phyloP scores from a whole-genome alignment of 2,329 filamentous ascomycete genomes.

The Hypoxylon sp. region DNA sequence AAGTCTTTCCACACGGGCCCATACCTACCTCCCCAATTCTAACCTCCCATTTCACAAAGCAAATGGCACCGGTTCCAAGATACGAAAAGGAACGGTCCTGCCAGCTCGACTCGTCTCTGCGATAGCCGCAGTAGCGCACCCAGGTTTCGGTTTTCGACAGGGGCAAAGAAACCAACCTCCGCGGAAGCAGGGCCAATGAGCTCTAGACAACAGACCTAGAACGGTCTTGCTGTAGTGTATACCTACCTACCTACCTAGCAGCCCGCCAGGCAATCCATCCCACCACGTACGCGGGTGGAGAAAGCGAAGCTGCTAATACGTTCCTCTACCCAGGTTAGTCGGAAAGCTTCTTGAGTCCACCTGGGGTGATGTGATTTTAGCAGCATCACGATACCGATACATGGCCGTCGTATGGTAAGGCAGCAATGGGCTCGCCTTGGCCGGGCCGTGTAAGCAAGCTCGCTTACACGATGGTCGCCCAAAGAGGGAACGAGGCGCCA shows the following conservation, averaged over 20 bases:
- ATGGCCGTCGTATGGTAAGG: conserved; percentile 21
- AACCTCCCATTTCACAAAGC: not conserved
- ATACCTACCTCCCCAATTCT: not conserved
- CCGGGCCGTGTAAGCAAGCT: conserved; percentile 9
- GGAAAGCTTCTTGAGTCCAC: not conserved
- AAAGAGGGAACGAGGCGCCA: conserved; percentile 8
- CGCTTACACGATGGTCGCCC: not conserved
- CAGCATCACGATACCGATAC: conserved; percentile 22
- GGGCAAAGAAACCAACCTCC: not conserved
- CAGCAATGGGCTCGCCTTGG: conserved; percentile 6
- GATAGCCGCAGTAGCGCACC: conserved; percentile 2
- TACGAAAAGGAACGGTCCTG: not conserved
- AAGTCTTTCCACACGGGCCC: not conserved
- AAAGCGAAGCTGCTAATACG: not conserved
- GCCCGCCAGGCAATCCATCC: conserved; percentile 3
- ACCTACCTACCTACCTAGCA: not conserved
- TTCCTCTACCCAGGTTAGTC: not conserved
- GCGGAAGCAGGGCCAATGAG: conserved; percentile 28
- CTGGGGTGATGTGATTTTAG: not conserved
- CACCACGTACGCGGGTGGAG: conserved; percentile 32
- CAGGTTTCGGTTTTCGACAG: not conserved
- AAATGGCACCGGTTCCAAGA: not conserved
- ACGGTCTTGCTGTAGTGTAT: not conserved
- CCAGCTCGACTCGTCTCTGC: not conserved
- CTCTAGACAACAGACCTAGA: conserved; percentile 33